A percentile compares a stretch with the other conserved stretches of the same genome.
phyloP scores from a whole-genome alignment of 768 basidiomycete species.

The Punctularia strigosozonata region DNA sequence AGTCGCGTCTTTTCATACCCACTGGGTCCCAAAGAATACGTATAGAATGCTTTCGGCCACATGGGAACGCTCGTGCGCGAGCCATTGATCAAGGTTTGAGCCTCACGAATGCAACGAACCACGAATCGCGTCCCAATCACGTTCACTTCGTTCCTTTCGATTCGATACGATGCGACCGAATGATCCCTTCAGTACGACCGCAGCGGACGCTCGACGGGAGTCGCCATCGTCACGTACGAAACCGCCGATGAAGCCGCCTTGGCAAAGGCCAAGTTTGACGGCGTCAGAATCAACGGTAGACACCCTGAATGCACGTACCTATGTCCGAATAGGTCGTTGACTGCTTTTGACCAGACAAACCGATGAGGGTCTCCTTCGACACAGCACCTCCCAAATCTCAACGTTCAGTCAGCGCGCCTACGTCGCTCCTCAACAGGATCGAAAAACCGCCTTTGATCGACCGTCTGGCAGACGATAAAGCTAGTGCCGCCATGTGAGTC shows the following conservation, averaged over 20 bases:
- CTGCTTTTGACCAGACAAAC: constrained; percentile 46
- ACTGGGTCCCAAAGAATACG: neutral
- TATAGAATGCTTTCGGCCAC: constrained; percentile 47
- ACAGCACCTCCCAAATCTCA: constrained; percentile 27
- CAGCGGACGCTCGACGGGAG: constrained; percentile 84
- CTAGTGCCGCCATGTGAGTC: neutral
- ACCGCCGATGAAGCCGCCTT: constrained; percentile 65
- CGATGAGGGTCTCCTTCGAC: constrained; percentile 62
- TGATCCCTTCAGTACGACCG: constrained; percentile 73
- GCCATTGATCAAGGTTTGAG: constrained; percentile 90
- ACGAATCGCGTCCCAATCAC: constrained; percentile 44
- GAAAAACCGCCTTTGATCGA: constrained; percentile 63
- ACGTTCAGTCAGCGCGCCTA: constrained; percentile 33
- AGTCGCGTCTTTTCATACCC: constrained; percentile 1
- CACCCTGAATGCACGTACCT: constrained; percentile 3
- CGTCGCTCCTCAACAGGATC: constrained; percentile 63
- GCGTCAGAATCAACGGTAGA: constrained; percentile 83
- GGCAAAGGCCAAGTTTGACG: constrained; percentile 78
- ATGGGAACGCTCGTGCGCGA: constrained; percentile 88
- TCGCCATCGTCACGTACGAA: constrained; percentile 72
- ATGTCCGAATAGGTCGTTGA: neutral
- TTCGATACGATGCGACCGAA: too few relatives aligned
- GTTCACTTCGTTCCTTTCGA: constrained; percentile 28
- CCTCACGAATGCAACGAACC: constrained; percentile 30
- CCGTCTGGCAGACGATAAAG: constrained; percentile 42